Evolutionary conservation across 306 rosid genomes (phyloP).

Genomic region (Malus sieversii): DNA sequence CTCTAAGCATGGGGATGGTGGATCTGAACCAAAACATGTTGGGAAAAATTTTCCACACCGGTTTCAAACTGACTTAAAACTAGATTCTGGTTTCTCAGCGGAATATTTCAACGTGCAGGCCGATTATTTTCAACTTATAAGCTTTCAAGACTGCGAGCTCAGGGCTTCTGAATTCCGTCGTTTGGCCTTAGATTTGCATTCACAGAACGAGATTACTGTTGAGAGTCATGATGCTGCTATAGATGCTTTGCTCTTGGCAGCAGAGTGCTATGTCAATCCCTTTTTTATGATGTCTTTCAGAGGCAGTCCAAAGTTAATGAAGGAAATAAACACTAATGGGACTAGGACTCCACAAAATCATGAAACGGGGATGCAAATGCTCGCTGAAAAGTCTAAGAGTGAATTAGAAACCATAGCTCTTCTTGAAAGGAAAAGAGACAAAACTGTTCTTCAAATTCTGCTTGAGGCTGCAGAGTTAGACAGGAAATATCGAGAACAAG

Average conservation of each 20-base stretch:
- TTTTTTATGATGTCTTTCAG: constrained; percentile 61
- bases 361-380: constrained; percentile 32
- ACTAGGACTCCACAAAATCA: constrained; percentile 23
- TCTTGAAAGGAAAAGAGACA: constrained; percentile 73
- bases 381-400: constrained; percentile 42
- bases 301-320: constrained; percentile 36
- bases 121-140: constrained; percentile 77
- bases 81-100: constrained; percentile 50
- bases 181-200: constrained; percentile 75
- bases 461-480: constrained; percentile 91
- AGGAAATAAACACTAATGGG: constrained; percentile 29
- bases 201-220: constrained; percentile 50
- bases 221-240: constrained; percentile 92
- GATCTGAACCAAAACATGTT: constrained; percentile 41
- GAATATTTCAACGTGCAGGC: constrained; percentile 68
- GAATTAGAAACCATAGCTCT: constrained; percentile 51
- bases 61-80: constrained; percentile 33
- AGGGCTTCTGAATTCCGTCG: constrained; percentile 84
- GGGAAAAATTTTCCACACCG: constrained; percentile 29
- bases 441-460: constrained; percentile 63
- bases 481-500: constrained; percentile 42
- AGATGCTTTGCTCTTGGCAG: constrained; percentile 87
- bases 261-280: constrained; percentile 93
- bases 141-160: constrained; percentile 56
- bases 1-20: constrained; percentile 33